Base-by-base conservation (phyloP, 1,139 yeast species). In the Geotrichum restrictum region DNA sequence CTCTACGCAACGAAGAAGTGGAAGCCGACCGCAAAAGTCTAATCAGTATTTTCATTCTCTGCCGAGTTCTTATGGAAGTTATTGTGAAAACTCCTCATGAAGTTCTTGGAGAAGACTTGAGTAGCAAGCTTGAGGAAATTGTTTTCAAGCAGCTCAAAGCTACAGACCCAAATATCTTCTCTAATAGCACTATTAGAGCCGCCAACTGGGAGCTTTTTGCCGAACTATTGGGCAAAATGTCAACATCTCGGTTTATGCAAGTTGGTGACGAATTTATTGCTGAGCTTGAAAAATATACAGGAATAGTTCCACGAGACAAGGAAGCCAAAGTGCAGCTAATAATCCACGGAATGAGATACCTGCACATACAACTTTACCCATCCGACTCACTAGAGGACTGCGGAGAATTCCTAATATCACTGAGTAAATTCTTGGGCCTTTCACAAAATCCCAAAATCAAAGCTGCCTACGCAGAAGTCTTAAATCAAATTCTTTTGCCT, bases 181-280 rank as follows among this genome's bases (percentile, higher is more conserved):
- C 81, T 1, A 78, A 84, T 3, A 84, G 93, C 36, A 74, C 83
- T 29, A 85, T 89, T 3, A 79, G 96, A 54, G 82, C 94, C 1
- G 91, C 96, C 0, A 94, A 93, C 65, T 93, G 98, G 98, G 86
- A 86, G 63, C 75, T 91, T 34, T 85, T 94, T 68, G 95, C 98
- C 0, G 89, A 88, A 59, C 72, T 94, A 4, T 71, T 94, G 41
- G 98, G 98, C 1, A 83, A 82, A 60, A 89, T 94, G 96, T 87
- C 96, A 0, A 84, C 81, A 48, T 81, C 83, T 56, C 75, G 95
- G 51, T 89, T 94, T 62, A 69, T 88, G 16, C 83, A 89, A 55
- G 98, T 94, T 0, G 88, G 95, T 64, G 98, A 94, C 67, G 74
- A 96, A 51, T 94, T 94, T 64, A 87, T 93, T 53, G 95, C 95